These are phyloP conservation scores for Kluyveromyces sp. DNA, from an alignment of 1,139 yeast genomes.

Conservation along the genomic window DNA sequence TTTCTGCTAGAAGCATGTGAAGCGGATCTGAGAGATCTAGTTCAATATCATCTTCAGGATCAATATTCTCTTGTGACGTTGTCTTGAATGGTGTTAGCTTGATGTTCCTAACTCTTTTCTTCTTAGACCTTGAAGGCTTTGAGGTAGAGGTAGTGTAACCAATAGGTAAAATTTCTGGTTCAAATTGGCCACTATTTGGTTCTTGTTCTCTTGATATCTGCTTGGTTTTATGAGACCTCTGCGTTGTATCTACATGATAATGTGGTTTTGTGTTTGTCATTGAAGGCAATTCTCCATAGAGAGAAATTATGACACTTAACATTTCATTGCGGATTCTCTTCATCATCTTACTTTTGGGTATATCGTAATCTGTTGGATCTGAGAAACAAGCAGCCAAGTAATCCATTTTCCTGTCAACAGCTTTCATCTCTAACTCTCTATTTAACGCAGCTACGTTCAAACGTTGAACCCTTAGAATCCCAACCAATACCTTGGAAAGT, in stretches of 20 bases:
- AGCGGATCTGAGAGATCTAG: conserved; percentile 13
- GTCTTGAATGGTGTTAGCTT: conserved; percentile 5
- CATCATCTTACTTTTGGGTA: conserved; percentile 12
- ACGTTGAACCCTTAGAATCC: conserved; percentile 14
- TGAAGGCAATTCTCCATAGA: conserved; percentile 9
- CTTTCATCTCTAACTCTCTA: conserved; percentile 18
- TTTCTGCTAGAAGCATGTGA: conserved; percentile 14
- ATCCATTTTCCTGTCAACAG: conserved; percentile 15
- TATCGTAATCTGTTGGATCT: conserved; percentile 14
- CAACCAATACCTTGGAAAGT: conserved; percentile 14
- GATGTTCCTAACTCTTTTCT: conserved; percentile 1
- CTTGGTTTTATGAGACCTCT: neutral
- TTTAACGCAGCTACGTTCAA: conserved; percentile 19
- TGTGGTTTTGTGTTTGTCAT: too few relatives aligned
- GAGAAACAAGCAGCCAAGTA: conserved; percentile 14
- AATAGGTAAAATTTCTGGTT: conserved; percentile 19
- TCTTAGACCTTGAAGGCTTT: conserved; percentile 6
- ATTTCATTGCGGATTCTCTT: conserved; percentile 12
- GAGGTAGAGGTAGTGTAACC: conserved; percentile 13
- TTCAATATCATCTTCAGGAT: neutral
- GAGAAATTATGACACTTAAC: conserved; percentile 11
- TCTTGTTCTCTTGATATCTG: neutral
- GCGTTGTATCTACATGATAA: too few relatives aligned
- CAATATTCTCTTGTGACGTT: conserved; percentile 5
- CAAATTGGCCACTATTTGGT: neutral